Base-by-base conservation (phyloP, 2,329 filamentous ascomycete genomes). In the Lachnellula occidentalis region DNA sequence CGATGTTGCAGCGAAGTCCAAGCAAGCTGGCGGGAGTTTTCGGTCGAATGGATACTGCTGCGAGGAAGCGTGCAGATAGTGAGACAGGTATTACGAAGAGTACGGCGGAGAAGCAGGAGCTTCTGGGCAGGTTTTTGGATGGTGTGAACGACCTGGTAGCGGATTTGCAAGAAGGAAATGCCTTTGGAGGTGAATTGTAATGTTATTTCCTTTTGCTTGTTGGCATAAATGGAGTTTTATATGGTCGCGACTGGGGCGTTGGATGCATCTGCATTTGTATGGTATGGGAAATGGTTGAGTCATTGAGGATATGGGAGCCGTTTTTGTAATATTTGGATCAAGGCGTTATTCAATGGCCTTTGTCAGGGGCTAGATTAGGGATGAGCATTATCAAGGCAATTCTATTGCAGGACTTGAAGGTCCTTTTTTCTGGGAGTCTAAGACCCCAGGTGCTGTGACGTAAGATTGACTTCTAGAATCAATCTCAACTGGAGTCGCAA, bases 91-190 rank as follows among this genome's bases (percentile, higher is more conserved):
- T 73, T 48, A 80, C 76, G 12, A 78, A 77, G 51, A 80, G 77
- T 7, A 86, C 82, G 11, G 78, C 82, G 58, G 83, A 88, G 66
- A 90, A 90, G 69, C 84, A 88, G 67, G 75, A 73, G 34, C 69
- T 88, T 64, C 69, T 89, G 21, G 82, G 81, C 5, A 74, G 77
- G 61, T 84, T 87, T 70, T 70, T 89, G 65, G 79, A 74, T 53
- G 64, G 56, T 43, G 84, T 88, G 31, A 82, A 86, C 48, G 84
- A 86, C 63, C 72, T 89, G 59, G 85, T 88, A 1, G 63, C 61
- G 69, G 90, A 96, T 71, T 73, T 96, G 64, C 83, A 86, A 61
- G 89, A 89, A 69, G 88, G 83, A 61, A 85, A 87, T 46, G 87
- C 90, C 0, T 90, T 90, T 73, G 85, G 83, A 5, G 70, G 84